Base-by-base conservation (phyloP, 1,139 yeast species). In the Hansenula sp. region DNA sequence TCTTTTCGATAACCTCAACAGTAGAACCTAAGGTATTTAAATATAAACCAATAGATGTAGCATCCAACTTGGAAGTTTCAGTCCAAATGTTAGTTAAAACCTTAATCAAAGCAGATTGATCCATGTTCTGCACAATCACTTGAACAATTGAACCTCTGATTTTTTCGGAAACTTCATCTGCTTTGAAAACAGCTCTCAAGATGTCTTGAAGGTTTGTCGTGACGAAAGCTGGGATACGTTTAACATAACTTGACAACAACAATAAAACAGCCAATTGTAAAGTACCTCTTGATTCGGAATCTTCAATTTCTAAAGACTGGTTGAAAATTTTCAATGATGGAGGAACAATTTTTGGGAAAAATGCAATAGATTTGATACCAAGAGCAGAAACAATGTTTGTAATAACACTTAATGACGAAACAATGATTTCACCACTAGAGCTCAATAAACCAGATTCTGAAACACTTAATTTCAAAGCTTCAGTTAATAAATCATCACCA, bases 341-440 rank as follows among this genome's bases (percentile, higher is more conserved):
- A 13, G 93, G 90, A 47, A 93, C 79, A 57, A 91, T 81, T 63
- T 82, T 84, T 29, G 96, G 88, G 72, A 89, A 88, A 58, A 75
- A 79, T 8, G 96, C 94, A 62, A 93, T 84, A 47, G 84, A 75
- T 58, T 89, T 86, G 25, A 95, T 93, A 39, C 99, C 99, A 41
- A 91, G 66, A 16, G 80, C 76, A 44, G 81, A 79, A 43, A 88
- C 76, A 46, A 88, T 68, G 49, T 83, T 81, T 43, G 88, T 80
- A 49, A 88, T 76, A 46, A 85, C 82, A 56, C 84, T 79, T 47
- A 90, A 72, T 2, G 96, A 78, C 2, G 96, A 78, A 39, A 93
- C 77, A 35, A 83, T 72, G n/a, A 86, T 68, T 55, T 86, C 94
- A 32, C 64, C 63, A 40, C 72, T 70, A 5, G 63, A 63, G 47